These are phyloP conservation scores for Emiliania huxleyi DNA, from an alignment of 78 protist genomes.

Conservation along the genomic window DNA sequence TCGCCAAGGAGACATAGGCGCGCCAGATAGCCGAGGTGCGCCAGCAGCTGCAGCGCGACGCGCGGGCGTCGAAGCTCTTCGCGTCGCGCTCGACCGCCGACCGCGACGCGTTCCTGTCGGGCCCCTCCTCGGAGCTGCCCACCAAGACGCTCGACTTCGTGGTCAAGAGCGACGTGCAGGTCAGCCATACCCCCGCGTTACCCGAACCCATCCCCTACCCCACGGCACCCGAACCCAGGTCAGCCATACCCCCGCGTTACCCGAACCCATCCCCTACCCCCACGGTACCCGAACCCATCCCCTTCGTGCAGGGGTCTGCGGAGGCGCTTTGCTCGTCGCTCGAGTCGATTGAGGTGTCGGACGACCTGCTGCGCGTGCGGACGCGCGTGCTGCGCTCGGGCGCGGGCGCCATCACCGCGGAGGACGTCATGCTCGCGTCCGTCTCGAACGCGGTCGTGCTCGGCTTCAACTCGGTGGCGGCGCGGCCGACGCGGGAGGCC, in stretches of 20 bases:
- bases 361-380: background rate
- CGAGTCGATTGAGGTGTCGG: background rate
- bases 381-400: constrained; percentile 28
- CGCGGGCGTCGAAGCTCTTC: background rate
- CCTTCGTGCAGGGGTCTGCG: constrained; percentile 24
- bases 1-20: background rate
- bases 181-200: too few species aligned
- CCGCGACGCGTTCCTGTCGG: background rate
- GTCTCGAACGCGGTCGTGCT: background rate
- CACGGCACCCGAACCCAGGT: too few species aligned
- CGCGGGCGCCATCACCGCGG: background rate
- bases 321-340: background rate
- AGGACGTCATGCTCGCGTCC: constrained; percentile 5
- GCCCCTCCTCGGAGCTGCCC: background rate
- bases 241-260: too few species aligned
- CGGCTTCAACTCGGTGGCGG: background rate
- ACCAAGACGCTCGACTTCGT: background rate
- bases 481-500: background rate
- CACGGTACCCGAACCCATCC: too few species aligned
- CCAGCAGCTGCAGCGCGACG: background rate
- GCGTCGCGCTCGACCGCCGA: background rate
- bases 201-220: too few species aligned
- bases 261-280: too few species aligned
- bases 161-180: constrained; percentile 11
- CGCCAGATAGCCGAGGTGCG: background rate